Base-by-base conservation (phyloP, 345 rosid species). In the Brassica rapa region DNA sequence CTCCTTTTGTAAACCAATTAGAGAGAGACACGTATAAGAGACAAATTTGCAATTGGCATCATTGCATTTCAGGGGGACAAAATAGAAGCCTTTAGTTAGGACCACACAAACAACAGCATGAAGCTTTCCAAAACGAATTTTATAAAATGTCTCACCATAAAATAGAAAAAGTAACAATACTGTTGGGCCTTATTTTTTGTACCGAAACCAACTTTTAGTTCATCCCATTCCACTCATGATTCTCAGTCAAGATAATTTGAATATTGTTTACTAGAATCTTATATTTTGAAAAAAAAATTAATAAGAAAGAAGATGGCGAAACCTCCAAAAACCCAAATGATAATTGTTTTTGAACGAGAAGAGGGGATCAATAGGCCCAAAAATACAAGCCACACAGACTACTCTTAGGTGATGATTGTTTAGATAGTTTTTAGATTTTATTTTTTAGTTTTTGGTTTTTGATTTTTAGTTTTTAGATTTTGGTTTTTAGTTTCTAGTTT, bases 11-110 rank as follows among this genome's bases (percentile, higher is more conserved):
- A 4, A 32, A 72, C 77, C 73, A 79, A 78, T 59, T 23, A 43
- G 8, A 29, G 23, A 30, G 23, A 21, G 55, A 61, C 77, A 72
- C 41, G 82, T 66, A 4, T n/a, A 35, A 32, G 77, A 57, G 82
- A 78, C 82, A 72, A 24, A 60, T 43, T 66, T 33, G 16, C 12
- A 71, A 66, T 6, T 60, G 64, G 46, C 65, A 66, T 72, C 77
- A 79, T 78, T 78, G 72, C 77, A 72, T 30, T 30, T 11, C 55
- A 72, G 62, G 69, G 73, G 62, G 82, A 72, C 82, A 78, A 72
- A 66, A 66, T 56, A 72, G 77, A 78, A 72, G 77, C 73, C 66
- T 39, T 55, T 19, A 5, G n/a, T 1, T 27, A 10, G 81, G 73
- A 23, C 51, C 69, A 65, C 68, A 65, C 53, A 65, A 1, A 19